Conservation (phyloP, 495 filamentous ascomycete species). For the Penicillium taxi region DNA sequence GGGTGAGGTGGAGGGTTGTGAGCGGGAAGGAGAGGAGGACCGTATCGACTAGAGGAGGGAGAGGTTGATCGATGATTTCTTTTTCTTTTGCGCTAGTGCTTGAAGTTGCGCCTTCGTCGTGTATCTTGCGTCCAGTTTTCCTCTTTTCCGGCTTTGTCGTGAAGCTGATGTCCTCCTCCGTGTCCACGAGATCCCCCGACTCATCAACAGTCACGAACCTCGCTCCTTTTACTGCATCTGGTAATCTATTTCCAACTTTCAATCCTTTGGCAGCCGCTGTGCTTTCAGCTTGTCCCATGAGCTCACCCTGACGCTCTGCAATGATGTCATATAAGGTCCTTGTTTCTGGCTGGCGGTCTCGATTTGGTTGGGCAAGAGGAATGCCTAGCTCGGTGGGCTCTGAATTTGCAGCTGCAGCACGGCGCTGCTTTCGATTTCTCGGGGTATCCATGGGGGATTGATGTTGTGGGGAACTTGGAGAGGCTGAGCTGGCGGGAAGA, state of each 20-base stretch:
- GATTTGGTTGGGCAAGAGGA: constrained; percentile 31
- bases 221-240: constrained; percentile 18
- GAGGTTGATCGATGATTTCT: constrained; percentile 15
- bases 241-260: constrained; percentile 2
- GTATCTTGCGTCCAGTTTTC: too few relatives aligned
- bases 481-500: too few relatives aligned
- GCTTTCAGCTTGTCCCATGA: constrained; percentile 12
- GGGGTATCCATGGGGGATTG: constrained; percentile 32
- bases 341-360: constrained; percentile 22
- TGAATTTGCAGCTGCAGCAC: constrained; percentile 27
- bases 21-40: constrained; percentile 54
- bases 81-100: constrained; percentile 7
- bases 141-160: too few relatives aligned
- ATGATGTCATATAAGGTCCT: constrained; percentile 45
- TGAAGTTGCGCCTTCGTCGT: background rate
- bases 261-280: background rate
- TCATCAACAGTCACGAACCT: constrained; percentile 34
- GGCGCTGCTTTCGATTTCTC: constrained; percentile 44
- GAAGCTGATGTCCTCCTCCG: constrained; percentile 17
- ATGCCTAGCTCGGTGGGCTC: constrained; percentile 16
- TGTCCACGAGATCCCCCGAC: constrained; percentile 27
- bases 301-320: constrained; percentile 37
- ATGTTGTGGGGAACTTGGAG: too few relatives aligned
- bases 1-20: constrained; percentile 73
- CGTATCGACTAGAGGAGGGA: constrained; percentile 41